Conservation (phyloP, 371 early-diverging fungal genomes). For the Coemansia sp. region DNA sequence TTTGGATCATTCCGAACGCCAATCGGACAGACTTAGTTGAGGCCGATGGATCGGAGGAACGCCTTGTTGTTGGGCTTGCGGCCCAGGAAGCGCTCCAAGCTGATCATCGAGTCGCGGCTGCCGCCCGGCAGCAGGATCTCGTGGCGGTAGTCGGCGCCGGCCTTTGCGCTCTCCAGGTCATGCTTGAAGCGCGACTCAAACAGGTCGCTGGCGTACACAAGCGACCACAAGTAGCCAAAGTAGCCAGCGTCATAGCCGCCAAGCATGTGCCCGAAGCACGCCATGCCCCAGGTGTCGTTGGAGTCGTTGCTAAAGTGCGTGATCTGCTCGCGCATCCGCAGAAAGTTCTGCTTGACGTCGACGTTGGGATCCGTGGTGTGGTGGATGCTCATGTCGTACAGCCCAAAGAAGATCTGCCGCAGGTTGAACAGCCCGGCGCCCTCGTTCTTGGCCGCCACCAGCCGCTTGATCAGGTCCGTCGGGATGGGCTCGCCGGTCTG, state of each 20-base stretch:
- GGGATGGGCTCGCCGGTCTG: constrained; percentile 70
- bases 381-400: constrained; percentile 76
- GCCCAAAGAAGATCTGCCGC: constrained; percentile 77
- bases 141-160: constrained; percentile 65
- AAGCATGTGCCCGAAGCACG: constrained; percentile 73
- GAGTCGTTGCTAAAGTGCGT: constrained; percentile 55
- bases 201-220: constrained; percentile 86
- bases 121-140: constrained; percentile 71
- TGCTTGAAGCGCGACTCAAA: constrained; percentile 73
- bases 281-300: constrained; percentile 38
- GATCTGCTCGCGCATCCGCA: constrained; percentile 64
- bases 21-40: constrained; percentile 4
- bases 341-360: constrained; percentile 62
- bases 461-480: constrained; percentile 65
- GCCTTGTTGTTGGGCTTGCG: constrained; percentile 80
- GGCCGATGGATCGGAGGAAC: constrained; percentile 58
- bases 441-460: constrained; percentile 73
- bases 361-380: constrained; percentile 50
- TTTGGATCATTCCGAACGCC: background rate
- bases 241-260: constrained; percentile 83
- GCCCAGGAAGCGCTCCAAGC: constrained; percentile 75
- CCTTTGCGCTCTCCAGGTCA: constrained; percentile 53
- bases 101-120: constrained; percentile 72
- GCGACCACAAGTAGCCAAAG: constrained; percentile 77
- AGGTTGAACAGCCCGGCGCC: constrained; percentile 71